These are phyloP conservation scores for Collybiopsis luxurians DNA, from an alignment of 768 basidiomycete genomes.

Conservation along the genomic window DNA sequence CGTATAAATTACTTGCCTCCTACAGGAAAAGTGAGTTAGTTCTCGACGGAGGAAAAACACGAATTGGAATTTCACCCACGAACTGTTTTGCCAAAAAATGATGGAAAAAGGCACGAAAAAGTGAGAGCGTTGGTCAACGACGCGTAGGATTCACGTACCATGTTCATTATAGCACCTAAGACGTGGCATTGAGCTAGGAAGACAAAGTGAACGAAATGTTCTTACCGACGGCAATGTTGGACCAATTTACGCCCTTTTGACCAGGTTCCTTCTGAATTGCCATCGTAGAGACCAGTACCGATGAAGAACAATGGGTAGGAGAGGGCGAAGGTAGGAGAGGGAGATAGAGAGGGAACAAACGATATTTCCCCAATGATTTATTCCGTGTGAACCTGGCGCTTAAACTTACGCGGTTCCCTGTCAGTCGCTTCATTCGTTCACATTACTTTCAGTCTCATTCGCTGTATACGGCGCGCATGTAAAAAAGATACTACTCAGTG, in stretches of 20 bases:
- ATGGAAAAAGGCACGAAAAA: background rate
- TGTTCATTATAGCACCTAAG: constrained; percentile 95
- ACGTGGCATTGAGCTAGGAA: constrained; percentile 16
- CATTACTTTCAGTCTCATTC: too few species aligned
- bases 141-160: constrained; percentile 54
- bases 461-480: too few species aligned
- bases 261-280: constrained; percentile 84
- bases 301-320: constrained; percentile 15
- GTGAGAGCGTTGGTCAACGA: background rate
- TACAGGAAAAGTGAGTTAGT: constrained; percentile 27
- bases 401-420: background rate
- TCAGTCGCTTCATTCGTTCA: too few species aligned
- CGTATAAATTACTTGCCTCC: constrained; percentile 65
- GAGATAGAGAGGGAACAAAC: constrained; percentile 17
- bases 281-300: constrained; percentile 39
- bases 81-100: constrained; percentile 34
- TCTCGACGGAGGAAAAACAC: constrained; percentile 2
- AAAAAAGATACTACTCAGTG: too few species aligned
- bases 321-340: constrained; percentile 12
- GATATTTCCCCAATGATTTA: constrained; percentile 12
- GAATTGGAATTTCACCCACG: constrained; percentile 35
- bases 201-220: constrained; percentile 15
- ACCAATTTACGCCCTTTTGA: constrained; percentile 90
- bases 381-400: background rate
- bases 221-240: constrained; percentile 92